Conservation (phyloP, 2,329 filamentous ascomycete genomes). For the Coniochaeta sp. region DNA sequence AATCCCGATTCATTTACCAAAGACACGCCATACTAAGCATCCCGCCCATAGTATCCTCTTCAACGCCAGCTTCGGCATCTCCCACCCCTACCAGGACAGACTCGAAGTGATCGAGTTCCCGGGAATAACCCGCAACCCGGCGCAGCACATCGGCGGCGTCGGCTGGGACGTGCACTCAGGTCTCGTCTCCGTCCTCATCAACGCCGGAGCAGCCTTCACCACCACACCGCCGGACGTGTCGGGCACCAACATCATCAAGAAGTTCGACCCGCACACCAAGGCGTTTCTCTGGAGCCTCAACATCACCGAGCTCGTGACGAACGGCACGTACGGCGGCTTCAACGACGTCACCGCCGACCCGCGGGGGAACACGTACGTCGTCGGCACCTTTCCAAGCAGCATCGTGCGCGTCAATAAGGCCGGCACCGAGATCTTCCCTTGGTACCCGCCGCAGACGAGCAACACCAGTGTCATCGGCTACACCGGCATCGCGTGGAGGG, state of each 20-base stretch:
- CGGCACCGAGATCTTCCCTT: conserved; percentile 7
- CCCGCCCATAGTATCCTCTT: conserved; percentile 11
- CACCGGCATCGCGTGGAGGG: conserved; percentile 10
- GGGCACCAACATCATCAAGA: conserved; percentile 14
- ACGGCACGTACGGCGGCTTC: conserved; percentile 13
- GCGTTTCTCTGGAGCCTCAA: conserved; percentile 13
- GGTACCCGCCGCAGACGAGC: conserved; percentile 11
- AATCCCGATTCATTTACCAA: too few relatives aligned
- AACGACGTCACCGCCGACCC: conserved; percentile 13
- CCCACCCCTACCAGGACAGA: conserved; percentile 12
- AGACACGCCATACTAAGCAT: too few relatives aligned
- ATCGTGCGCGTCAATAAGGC: conserved; percentile 11
- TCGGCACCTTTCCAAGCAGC: conserved; percentile 12
- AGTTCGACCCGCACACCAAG: conserved; percentile 11
- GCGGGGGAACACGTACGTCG: conserved; percentile 12
- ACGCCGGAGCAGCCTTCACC: conserved; percentile 12
- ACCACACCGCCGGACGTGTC: conserved; percentile 10
- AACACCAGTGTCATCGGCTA: conserved; percentile 11
- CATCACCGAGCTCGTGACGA: conserved; percentile 9
- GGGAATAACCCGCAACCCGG: conserved; percentile 9
- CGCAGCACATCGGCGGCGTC: conserved; percentile 12
- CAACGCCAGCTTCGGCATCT: conserved; percentile 14
- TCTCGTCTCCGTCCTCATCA: conserved; percentile 11
- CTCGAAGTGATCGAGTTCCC: conserved; percentile 10
- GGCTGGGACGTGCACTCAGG: conserved; percentile 10